phyloP scores from a whole-genome alignment of 371 early-diverging fungal genomes.

The Mucor plumbeus region DNA sequence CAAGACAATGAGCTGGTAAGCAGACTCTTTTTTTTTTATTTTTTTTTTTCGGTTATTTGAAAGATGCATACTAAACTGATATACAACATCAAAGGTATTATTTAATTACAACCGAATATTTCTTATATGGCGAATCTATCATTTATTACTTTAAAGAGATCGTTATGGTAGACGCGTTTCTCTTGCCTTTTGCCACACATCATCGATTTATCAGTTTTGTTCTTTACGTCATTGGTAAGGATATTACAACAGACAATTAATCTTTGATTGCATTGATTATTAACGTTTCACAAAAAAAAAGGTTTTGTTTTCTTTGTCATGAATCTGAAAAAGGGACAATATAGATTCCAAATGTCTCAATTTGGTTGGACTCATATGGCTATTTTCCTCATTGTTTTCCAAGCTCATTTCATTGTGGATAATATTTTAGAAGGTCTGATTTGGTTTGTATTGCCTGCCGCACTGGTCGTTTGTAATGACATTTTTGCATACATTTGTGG shows the following conservation, averaged over 20 bases:
- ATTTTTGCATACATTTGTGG: constrained; percentile 98
- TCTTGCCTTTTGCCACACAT: constrained; percentile 88
- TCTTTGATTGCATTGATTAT: neutral
- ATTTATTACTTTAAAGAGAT: constrained; percentile 86
- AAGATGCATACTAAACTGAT: neutral
- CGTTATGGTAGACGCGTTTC: constrained; percentile 82
- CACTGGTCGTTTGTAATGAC: constrained; percentile 97
- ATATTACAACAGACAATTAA: neutral
- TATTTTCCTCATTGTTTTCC: constrained; percentile 85
- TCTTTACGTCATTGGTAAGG: constrained; percentile 80
- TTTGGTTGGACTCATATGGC: constrained; percentile 98
- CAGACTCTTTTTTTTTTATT: too few species aligned
- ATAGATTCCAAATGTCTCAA: constrained; percentile 90
- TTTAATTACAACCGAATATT: constrained; percentile 88
- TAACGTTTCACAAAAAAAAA: constrained; percentile 23
- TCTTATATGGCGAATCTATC: constrained; percentile 92
- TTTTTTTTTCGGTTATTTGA: too few species aligned
- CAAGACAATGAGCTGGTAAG: constrained; percentile 90
- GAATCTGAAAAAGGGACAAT: constrained; percentile 90
- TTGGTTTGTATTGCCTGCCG: constrained; percentile 92
- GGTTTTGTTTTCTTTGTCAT: constrained; percentile 95
- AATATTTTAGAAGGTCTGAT: constrained; percentile 97
- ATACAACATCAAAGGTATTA: constrained; percentile 62
- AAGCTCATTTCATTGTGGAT: constrained; percentile 93
- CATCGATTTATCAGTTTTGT: constrained; percentile 95